phyloP scores from a whole-genome alignment of 2,329 filamentous ascomycete genomes.

The Penicillium janthinellum region DNA sequence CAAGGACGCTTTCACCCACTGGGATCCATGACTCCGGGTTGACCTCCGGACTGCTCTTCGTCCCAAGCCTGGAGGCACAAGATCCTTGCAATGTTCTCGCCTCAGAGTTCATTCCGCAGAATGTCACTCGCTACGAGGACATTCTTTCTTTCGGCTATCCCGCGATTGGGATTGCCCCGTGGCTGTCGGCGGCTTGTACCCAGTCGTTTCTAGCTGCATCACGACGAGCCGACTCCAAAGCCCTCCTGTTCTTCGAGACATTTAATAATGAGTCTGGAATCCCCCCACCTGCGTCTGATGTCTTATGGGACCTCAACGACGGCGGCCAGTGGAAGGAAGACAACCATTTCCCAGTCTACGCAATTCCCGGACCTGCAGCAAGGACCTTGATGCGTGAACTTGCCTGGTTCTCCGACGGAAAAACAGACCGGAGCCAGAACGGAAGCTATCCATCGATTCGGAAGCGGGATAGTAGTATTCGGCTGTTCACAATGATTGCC shows the following conservation, averaged over 20 bases:
- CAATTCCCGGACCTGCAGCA: constrained; percentile 70
- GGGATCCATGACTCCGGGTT: constrained; percentile 62
- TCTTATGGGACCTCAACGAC: constrained; percentile 71
- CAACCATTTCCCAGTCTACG: constrained; percentile 81
- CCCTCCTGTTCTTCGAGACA: constrained; percentile 59
- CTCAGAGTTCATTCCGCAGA: constrained; percentile 67
- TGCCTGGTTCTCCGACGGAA: constrained; percentile 74
- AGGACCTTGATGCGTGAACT: constrained; percentile 69
- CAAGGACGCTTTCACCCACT: constrained; percentile 75
- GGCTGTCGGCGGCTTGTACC: constrained; percentile 75
- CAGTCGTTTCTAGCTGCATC: constrained; percentile 67
- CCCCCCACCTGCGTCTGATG: constrained; percentile 67
- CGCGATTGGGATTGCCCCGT: constrained; percentile 81
- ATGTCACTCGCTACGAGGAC: constrained; percentile 72
- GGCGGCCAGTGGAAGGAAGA: constrained; percentile 68
- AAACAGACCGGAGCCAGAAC: constrained; percentile 50
- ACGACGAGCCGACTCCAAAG: constrained; percentile 63
- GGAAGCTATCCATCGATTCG: constrained; percentile 35
- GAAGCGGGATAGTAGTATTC: constrained; percentile 20
- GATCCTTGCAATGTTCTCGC: constrained; percentile 67
- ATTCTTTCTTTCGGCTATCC: constrained; percentile 68
- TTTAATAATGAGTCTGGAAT: constrained; percentile 51
- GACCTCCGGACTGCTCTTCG: constrained; percentile 80
- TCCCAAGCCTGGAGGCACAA: constrained; percentile 66
- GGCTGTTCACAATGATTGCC: constrained; percentile 55